Evolutionary conservation across 2,329 filamentous ascomycete species (phyloP).

Genomic region (Mycosphaerella sp.): DNA sequence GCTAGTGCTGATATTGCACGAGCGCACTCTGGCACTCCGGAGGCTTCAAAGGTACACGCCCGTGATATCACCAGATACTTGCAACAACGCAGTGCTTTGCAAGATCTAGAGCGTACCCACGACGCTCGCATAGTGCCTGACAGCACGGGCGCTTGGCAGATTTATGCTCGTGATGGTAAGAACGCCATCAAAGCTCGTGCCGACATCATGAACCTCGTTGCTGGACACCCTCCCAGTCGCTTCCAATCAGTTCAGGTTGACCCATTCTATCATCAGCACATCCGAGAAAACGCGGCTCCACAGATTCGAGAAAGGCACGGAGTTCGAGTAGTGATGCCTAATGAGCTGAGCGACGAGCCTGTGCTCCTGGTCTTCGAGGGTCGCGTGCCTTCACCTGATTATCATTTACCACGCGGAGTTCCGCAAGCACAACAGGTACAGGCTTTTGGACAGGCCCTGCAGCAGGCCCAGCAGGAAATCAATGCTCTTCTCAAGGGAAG

Average conservation of each 20-base stretch:
- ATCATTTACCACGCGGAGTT: constrained; percentile 50
- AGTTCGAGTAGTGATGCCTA: constrained; percentile 67
- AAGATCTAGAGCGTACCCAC: constrained; percentile 72
- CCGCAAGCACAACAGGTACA: constrained; percentile 51
- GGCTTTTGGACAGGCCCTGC: constrained; percentile 52
- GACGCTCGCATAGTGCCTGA: constrained; percentile 78
- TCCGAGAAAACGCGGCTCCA: constrained; percentile 58
- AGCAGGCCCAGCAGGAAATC: constrained; percentile 54
- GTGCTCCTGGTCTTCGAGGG: constrained; percentile 72
- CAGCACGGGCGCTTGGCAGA: constrained; percentile 72
- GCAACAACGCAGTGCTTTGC: constrained; percentile 71
- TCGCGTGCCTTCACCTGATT: constrained; percentile 46
- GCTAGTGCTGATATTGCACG: constrained; percentile 75
- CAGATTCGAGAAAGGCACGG: constrained; percentile 62
- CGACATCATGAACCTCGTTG: constrained; percentile 68
- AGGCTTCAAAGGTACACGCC: constrained; percentile 70
- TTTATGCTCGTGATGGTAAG: constrained; percentile 81
- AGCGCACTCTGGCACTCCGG: constrained; percentile 67
- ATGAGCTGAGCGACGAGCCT: constrained; percentile 48
- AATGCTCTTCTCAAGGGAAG: constrained; percentile 49
- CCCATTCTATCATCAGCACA: constrained; percentile 70
- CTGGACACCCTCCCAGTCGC: constrained; percentile 65
- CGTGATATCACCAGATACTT: constrained; percentile 84
- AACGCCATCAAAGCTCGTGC: constrained; percentile 69
- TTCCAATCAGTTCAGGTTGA: constrained; percentile 64